These are phyloP conservation scores for Basidioascus undulatus DNA, from an alignment of 768 basidiomycete species.

Conservation along the genomic window DNA sequence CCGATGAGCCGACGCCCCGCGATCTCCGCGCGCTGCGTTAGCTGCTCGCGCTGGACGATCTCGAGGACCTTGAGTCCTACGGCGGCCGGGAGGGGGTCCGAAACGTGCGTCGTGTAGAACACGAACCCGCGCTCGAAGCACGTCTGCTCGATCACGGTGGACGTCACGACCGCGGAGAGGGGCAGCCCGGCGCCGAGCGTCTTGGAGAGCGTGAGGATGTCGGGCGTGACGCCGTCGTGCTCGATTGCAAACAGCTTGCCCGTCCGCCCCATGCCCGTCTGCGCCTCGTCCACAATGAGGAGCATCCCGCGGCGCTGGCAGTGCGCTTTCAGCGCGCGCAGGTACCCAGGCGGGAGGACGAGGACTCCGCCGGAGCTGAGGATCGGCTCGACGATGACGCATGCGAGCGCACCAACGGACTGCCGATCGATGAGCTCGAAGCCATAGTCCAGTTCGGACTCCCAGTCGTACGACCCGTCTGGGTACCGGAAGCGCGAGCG, in stretches of 20 bases:
- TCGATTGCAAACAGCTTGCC: constrained; percentile 10
- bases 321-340: constrained; percentile 10
- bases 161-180: constrained; percentile 9
- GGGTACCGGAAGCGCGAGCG: constrained; percentile 9
- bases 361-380: constrained; percentile 13
- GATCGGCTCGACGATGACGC: constrained; percentile 14
- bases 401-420: background rate
- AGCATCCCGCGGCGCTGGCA: constrained; percentile 14
- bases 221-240: constrained; percentile 11
- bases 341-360: constrained; percentile 12
- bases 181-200: constrained; percentile 15
- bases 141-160: constrained; percentile 6
- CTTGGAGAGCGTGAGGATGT: constrained; percentile 14
- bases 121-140: constrained; percentile 9
- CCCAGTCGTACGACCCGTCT: constrained; percentile 14
- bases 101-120: constrained; percentile 13
- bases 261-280: constrained; percentile 12
- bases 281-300: constrained; percentile 14
- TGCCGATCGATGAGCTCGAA: constrained; percentile 13
- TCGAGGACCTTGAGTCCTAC: constrained; percentile 9
- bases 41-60: constrained; percentile 8
- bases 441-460: constrained; percentile 12
- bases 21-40: constrained; percentile 1
- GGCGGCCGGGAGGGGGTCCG: constrained; percentile 9
- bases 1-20: constrained; percentile 3